Base-by-base conservation (phyloP, 805 yeast species). In the Brettanomyces sp. region DNA sequence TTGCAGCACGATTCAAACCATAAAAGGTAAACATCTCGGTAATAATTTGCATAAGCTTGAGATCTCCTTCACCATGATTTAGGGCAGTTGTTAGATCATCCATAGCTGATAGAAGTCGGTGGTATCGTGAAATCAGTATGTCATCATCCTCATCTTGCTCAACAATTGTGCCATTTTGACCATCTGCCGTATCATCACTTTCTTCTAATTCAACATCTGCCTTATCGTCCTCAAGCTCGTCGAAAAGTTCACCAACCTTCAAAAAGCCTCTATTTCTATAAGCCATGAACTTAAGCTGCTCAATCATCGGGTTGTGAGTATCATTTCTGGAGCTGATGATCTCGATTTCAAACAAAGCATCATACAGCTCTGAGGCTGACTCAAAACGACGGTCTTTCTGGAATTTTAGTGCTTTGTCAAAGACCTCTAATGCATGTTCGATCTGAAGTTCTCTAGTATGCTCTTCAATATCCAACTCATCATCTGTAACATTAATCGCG, bases 401-500 rank as follows among this genome's bases (percentile, higher is more conserved):
- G 8, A 66, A 65, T 8, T 64, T 61, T 39, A 93, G 67, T 0
- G 96, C 96, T 21, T 65, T 63, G 54, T 87, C 87, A 58, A 84
- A 88, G 11, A 80, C 64, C 52, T 77, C 79, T 60, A 84, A 82
- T 3, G 95, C 93, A 57, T 85, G 85, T 61, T 93, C 98, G 21
- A 81, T 74, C 65, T 91, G 97, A 23, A 91, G 68, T 59, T 93
- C 99, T 42, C 96, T 70, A 1, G 97, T 84, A 56, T 89, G 95
- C 52, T 88, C 91, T 52, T 90, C 96, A 33, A 82, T 84, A 51
- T 86, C 91, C 34, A 77, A 68, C 43, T 84, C 86, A 57, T 85
- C 95, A 47, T 84, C 91, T 37, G 76, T 76, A 41, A 82, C 65
- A 56, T 91, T 91, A 39, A 90, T 71, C 2, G 98, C 95, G 32